A percentile compares a stretch with the other conserved stretches of the same genome.
Conservation (phyloP, 768 basidiomycete genomes). For the Hortiboletus campestris region DNA sequence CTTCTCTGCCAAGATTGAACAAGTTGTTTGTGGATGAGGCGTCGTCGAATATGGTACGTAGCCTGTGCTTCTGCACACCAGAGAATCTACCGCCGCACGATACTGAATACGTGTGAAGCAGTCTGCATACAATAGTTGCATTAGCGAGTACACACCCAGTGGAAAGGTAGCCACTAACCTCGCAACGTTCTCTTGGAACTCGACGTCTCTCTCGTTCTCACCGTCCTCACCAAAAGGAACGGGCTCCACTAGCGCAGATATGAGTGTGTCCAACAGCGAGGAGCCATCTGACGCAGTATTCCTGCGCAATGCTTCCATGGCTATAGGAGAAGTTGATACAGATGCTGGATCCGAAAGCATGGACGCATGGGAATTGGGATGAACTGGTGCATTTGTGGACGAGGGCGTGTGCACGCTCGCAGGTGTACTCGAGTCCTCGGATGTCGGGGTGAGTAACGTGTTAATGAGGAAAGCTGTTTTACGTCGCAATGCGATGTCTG, state of each 20-base stretch:
- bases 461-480: constrained; percentile 79
- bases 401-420: constrained; percentile 21
- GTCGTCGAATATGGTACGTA: constrained; percentile 28
- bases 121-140: constrained; percentile 27
- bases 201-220: constrained; percentile 56
- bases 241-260: constrained; percentile 53
- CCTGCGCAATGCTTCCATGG: constrained; percentile 46
- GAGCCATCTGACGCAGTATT: constrained; percentile 30
- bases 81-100: constrained; percentile 37
- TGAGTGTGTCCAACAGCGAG: constrained; percentile 46
- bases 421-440: constrained; percentile 9
- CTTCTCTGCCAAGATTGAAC: constrained; percentile 31
- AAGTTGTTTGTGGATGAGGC: constrained; percentile 16
- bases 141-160: not conserved
- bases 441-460: constrained; percentile 58
- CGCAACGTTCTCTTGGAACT: constrained; percentile 65
- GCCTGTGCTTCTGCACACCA: constrained; percentile 27
- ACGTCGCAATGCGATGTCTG: constrained; percentile 72
- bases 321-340: constrained; percentile 48
- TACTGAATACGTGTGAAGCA: constrained; percentile 52
- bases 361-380: constrained; percentile 72
- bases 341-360: constrained; percentile 52
- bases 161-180: constrained; percentile 36
- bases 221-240: constrained; percentile 68
- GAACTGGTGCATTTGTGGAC: constrained; percentile 40